These are phyloP conservation scores for Fusarium acutatum DNA, from an alignment of 2,329 filamentous ascomycete genomes.

Conservation along the genomic window DNA sequence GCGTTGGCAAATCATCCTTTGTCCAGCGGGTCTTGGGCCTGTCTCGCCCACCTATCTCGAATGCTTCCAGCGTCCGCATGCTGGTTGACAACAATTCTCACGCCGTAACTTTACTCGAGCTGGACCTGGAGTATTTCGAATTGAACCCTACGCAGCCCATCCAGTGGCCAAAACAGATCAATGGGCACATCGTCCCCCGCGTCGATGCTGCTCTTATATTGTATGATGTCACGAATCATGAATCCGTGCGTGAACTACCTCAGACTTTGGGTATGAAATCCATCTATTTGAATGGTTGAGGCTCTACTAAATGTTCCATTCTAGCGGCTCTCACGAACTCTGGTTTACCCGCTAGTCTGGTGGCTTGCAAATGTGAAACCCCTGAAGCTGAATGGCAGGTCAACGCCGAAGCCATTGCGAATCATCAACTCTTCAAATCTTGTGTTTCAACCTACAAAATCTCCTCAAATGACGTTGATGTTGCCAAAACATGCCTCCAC, in stretches of 20 bases:
- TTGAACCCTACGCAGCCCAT: constrained; percentile 65
- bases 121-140: constrained; percentile 72
- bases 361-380: constrained; percentile 90
- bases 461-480: constrained; percentile 74
- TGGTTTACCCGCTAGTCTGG: constrained; percentile 78
- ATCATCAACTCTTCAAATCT: constrained; percentile 71
- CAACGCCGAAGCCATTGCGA: constrained; percentile 70
- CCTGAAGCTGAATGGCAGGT: constrained; percentile 75
- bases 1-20: constrained; percentile 74
- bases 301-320: constrained; percentile 6
- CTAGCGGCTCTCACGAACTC: constrained; percentile 78
- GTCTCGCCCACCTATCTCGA: constrained; percentile 60
- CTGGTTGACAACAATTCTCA: constrained; percentile 66
- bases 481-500: constrained; percentile 78
- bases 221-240: constrained; percentile 85
- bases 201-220: constrained; percentile 86
- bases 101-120: constrained; percentile 69
- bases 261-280: constrained; percentile 73
- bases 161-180: constrained; percentile 73
- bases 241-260: constrained; percentile 77
- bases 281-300: background rate
- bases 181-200: constrained; percentile 75
- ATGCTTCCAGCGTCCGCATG: constrained; percentile 65
- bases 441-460: constrained; percentile 79
- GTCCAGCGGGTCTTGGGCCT: constrained; percentile 70